These are phyloP conservation scores for Colletotrichum neosansevieriae DNA, from an alignment of 2,329 filamentous ascomycete species.

Conservation along the genomic window DNA sequence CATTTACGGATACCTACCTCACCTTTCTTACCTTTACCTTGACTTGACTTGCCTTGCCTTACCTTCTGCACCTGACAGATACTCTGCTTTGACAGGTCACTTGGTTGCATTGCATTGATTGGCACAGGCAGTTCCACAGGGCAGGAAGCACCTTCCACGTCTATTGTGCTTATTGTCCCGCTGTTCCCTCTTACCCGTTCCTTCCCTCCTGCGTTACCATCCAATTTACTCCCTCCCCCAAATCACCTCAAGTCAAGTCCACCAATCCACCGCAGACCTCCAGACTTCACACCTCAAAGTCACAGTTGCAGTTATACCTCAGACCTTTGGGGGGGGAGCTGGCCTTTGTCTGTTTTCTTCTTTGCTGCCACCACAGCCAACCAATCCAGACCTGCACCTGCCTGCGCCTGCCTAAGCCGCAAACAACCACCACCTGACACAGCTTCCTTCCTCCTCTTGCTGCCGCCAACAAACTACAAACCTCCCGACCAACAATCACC, in stretches of 20 bases:
- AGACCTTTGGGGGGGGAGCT: too few species aligned
- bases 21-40: not conserved
- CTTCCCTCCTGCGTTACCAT: conserved; percentile 15
- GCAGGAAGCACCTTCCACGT: not conserved
- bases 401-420: not conserved
- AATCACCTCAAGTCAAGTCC: not conserved
- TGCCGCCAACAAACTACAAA: conserved; percentile 15
- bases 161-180: conserved; percentile 16
- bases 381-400: not conserved
- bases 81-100: too few species aligned
- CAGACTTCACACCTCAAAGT: too few species aligned
- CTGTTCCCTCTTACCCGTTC: not conserved
- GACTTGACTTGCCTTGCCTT: too few species aligned
- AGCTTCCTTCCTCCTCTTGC: conserved; percentile 17
- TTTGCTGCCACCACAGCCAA: too few species aligned
- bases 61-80: too few species aligned
- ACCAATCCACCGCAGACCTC: too few species aligned
- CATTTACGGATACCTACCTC: not conserved
- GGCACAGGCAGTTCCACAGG: not conserved
- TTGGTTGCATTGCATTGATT: conserved; percentile 1
- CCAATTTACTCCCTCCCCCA: conserved; percentile 12
- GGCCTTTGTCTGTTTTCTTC: not conserved
- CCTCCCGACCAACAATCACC: not conserved
- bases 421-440: conserved; percentile 18
- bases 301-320: too few species aligned